Evolutionary conservation across 2,329 filamentous ascomycete genomes (phyloP), one percentile per base, ranked within the genome.

Genomic region (Diatrype stigma): DNA sequence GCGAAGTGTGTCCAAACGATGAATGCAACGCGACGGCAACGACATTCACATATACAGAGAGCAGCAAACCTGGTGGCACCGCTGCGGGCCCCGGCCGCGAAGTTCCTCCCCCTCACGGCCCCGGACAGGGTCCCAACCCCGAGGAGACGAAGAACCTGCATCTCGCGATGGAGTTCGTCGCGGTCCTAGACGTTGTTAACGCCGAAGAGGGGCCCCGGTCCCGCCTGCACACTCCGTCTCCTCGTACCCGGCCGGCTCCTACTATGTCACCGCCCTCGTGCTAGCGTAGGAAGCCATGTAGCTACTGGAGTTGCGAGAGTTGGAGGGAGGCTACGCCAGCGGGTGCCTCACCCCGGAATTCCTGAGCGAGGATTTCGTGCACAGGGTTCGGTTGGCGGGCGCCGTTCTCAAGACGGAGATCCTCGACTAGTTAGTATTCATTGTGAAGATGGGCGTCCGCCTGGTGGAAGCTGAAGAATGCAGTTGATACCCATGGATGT

Each of bases 341-440:
- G 60, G 60, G 5, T 58, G 56, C 21, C 48, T 62, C 11, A 60
- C 57, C 2, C 58, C 57, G 16, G 57, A 54, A 44, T 55, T 59
- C 2, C 34, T 62, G 10, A 55, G 58, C 38, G 38, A 42, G 7
- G 38, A 42, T 22, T 42, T 42, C 21, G 38, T 42, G n/a, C 38
- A 14, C 6, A 21, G 7, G 7, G 21, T 42, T 17, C 3, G 38
- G 38, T 7, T 5, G 4, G 38, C 38, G 17, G 38, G 38, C 17
- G 38, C 38, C 8, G 38, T 42, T 22, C 38, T 42, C 6, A 22
- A 12, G 38, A 21, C 17, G 6, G 38, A 22, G 17, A 21, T 22
- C 2, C 14, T 42, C 5, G n/a, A n/a, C n/a, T n/a, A n/a, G n/a
- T n/a, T n/a, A n/a, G n/a, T n/a, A n/a, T n/a, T n/a, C n/a, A n/a